A percentile compares a stretch with the other conserved stretches of the same genome.
These are phyloP conservation scores for Fibroporia radiculosa DNA, from an alignment of 768 basidiomycete genomes.

Conservation along the genomic window DNA sequence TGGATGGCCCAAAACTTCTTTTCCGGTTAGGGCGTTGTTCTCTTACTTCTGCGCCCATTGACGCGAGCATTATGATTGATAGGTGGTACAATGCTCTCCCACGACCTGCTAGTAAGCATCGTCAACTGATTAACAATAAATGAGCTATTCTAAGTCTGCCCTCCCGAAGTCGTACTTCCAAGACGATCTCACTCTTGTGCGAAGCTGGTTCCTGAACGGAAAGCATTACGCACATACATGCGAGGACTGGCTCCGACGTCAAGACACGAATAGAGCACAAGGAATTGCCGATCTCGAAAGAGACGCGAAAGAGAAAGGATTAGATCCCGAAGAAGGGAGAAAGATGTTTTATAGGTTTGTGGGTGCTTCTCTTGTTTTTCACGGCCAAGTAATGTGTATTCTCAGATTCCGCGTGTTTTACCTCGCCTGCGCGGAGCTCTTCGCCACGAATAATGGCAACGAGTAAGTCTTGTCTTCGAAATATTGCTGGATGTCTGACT, in stretches of 20 bases:
- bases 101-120: conserved; percentile 44
- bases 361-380: too few species aligned
- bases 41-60: neutral
- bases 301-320: conserved; percentile 40
- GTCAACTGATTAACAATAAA: too few species aligned
- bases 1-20: conserved; percentile 77
- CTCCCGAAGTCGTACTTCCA: conserved; percentile 52
- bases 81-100: conserved; percentile 71
- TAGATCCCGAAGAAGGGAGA: conserved; percentile 39
- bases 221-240: conserved; percentile 56
- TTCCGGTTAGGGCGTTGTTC: conserved; percentile 31
- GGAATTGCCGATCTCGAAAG: conserved; percentile 41
- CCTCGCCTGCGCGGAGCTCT: conserved; percentile 64
- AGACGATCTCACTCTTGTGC: conserved; percentile 46
- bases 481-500: neutral
- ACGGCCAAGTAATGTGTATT: neutral
- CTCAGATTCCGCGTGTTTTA: conserved; percentile 67
- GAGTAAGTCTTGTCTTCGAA: conserved; percentile 35
- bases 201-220: conserved; percentile 58
- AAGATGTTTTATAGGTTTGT: conserved; percentile 49
- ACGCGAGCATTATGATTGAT: neutral
- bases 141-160: too few species aligned
- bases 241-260: conserved; percentile 57
- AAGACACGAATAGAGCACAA: conserved; percentile 44
- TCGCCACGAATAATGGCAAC: conserved; percentile 51